Base-by-base conservation (phyloP, 2,329 filamentous ascomycete species). In the Cladosporium sp. region DNA sequence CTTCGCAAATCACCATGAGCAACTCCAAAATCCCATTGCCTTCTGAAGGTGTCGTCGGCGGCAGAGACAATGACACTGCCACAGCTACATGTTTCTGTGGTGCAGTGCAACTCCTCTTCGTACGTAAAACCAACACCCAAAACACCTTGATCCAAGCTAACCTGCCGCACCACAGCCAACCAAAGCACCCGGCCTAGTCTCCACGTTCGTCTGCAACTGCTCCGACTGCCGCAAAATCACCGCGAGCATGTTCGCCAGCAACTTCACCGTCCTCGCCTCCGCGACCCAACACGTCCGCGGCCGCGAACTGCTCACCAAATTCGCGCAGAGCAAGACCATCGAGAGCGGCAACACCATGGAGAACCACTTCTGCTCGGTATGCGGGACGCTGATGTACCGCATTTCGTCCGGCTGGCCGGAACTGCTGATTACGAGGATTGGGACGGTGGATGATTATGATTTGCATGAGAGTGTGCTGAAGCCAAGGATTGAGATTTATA, bases 321-420 rank as follows among this genome's bases (percentile, higher is more conserved):
- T 76, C 65, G 68, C 71, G 6, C 83, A 88, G 69, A 70, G 70
- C 2, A 72, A 77, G n/a, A 86, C 85, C 0, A 81, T 85, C 49
- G 78, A 68, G 0, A 79, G 80, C 0, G 79, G 79, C 3, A 79
- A 81, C 62, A 73, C 59, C 7, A 90, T 89, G 87, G 84, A 83
- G 13, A 89, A 89, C 70, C 78, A 81, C 71, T 90, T 89, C 74
- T 90, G 88, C 69, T 76, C 72, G 0, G 83, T 78, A 0, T 90
- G 88, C 70, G 87, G 88, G 0, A 83, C 83, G 0, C 79, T 89
- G 5, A 84, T 89, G 85, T 89, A 88, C 69, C 81, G 87, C 1
- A 74, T 81, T 5, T 76, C 82, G 5, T 70, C 75, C 0, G 76
- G 71, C 0, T 83, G 79, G 61, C 84, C 85, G 0, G 83, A 79